Conservation (phyloP, 768 basidiomycete species). For the Cystoderma amianthinum region DNA sequence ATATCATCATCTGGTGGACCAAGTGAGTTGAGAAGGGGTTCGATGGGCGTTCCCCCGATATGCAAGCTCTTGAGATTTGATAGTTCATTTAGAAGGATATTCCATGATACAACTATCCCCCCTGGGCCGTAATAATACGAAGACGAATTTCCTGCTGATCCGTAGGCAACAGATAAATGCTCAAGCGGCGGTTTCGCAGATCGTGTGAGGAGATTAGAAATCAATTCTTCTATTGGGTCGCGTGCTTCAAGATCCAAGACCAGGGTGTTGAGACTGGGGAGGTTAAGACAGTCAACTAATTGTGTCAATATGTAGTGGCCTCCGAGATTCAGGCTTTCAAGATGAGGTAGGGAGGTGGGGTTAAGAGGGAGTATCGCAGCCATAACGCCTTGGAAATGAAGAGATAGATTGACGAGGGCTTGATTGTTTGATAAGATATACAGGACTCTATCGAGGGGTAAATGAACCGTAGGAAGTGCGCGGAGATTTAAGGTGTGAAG, state of each 20-base stretch:
- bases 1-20: conserved; percentile 55
- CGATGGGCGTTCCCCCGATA: conserved; percentile 60
- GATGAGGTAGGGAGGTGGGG: conserved; percentile 42
- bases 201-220: conserved; percentile 52
- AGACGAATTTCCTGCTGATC: conserved; percentile 23
- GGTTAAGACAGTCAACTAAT: conserved; percentile 53
- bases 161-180: conserved; percentile 59
- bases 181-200: conserved; percentile 52
- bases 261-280: conserved; percentile 52
- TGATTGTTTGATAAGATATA: conserved; percentile 56
- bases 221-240: conserved; percentile 70
- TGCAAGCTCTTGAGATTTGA: conserved; percentile 50
- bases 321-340: conserved; percentile 52
- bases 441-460: conserved; percentile 65
- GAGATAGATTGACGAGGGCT: conserved; percentile 44
- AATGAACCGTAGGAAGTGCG: conserved; percentile 53
- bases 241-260: conserved; percentile 67
- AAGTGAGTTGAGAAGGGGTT: conserved; percentile 53
- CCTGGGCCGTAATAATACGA: conserved; percentile 54
- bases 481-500: conserved; percentile 56
- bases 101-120: conserved; percentile 59
- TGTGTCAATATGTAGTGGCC: conserved; percentile 61
- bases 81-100: conserved; percentile 51
- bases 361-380: conserved; percentile 58
- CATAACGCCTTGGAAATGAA: conserved; percentile 58